Conservation (phyloP, 768 basidiomycete species). For the Hirschioporus abietinus region DNA sequence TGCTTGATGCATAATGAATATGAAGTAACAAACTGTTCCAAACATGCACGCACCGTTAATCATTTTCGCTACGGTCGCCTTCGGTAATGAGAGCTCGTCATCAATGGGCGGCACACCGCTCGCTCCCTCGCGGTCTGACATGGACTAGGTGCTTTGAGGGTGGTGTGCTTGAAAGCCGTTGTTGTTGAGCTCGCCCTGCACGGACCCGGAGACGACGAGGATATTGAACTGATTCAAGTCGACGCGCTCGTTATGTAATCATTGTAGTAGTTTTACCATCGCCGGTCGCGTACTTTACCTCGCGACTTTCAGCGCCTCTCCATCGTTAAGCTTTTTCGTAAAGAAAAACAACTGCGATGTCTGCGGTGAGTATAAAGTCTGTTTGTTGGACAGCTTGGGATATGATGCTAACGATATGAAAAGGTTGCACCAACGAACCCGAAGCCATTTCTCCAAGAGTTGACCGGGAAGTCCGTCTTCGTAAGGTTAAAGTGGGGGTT, state of each 20-base stretch:
- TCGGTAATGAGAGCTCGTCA: slow-evolving; percentile 91
- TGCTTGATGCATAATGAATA: too few relatives aligned
- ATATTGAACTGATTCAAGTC: background rate
- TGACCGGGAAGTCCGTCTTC: slow-evolving; percentile 94
- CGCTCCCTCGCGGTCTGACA: slow-evolving; percentile 91
- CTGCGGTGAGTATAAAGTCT: slow-evolving; percentile 42
- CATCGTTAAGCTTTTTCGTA: too few relatives aligned
- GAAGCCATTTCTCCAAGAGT: slow-evolving; percentile 97
- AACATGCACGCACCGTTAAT: slow-evolving; percentile 61
- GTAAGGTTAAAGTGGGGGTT: slow-evolving; percentile 98
- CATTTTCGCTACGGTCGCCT: slow-evolving; percentile 97
- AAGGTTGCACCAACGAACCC: slow-evolving; percentile 94
- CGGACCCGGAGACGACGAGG: background rate
- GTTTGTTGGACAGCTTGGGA: slow-evolving; percentile 6
- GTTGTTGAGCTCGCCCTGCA: background rate
- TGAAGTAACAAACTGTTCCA: background rate
- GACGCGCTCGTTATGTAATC: background rate
- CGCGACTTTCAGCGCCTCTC: too few relatives aligned
- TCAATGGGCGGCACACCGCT: slow-evolving; percentile 60
- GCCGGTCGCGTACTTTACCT: too few relatives aligned
- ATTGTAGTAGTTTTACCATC: background rate
- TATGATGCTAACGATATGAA: background rate
- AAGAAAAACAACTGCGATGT: slow-evolving; percentile 40
- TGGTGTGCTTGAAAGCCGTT: background rate
- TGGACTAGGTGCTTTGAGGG: slow-evolving; percentile 26